These are phyloP conservation scores for Sisymbrium altissimum DNA, from an alignment of 345 rosid genomes.

Conservation along the genomic window DNA sequence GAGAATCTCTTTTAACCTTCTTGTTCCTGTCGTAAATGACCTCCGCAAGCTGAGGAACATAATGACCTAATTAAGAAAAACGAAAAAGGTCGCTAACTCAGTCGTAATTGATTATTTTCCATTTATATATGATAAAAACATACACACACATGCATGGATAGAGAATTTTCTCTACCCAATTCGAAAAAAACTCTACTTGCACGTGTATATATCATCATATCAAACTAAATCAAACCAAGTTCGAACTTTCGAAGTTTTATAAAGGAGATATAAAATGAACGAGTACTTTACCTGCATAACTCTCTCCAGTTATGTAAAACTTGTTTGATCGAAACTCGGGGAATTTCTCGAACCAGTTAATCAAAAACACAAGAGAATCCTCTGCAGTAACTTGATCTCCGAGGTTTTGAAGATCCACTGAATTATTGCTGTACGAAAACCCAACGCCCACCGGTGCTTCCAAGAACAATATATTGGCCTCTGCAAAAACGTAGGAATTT, in stretches of 20 bases:
- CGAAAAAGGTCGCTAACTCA: background rate
- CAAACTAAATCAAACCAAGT: background rate
- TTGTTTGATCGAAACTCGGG: constrained; percentile 57
- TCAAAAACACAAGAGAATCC: constrained; percentile 56
- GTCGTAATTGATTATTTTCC: background rate
- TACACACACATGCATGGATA: too few species aligned
- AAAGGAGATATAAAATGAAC: background rate
- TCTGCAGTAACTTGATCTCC: constrained; percentile 55
- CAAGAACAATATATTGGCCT: constrained; percentile 68
- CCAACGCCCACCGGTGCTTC: constrained; percentile 88
- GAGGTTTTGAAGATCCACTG: constrained; percentile 41
- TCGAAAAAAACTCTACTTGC: too few species aligned
- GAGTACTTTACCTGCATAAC: constrained; percentile 62
- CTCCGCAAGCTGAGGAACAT: constrained; percentile 83
- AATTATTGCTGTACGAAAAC: constrained; percentile 64
- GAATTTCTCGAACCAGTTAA: constrained; percentile 65
- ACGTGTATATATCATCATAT: background rate
- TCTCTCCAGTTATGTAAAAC: constrained; percentile 72
- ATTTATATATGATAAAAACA: too few species aligned
- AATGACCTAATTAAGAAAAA: constrained; percentile 42
- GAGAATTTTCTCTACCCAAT: too few species aligned
- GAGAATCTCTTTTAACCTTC: constrained; percentile 27
- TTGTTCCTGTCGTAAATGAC: constrained; percentile 54
- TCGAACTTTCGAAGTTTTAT: background rate
- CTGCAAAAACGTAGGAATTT: constrained; percentile 23